Evolutionary conservation across 768 basidiomycete genomes (phyloP), one percentile per base, ranked within the genome.

Genomic region (Amanita exitialis): DNA sequence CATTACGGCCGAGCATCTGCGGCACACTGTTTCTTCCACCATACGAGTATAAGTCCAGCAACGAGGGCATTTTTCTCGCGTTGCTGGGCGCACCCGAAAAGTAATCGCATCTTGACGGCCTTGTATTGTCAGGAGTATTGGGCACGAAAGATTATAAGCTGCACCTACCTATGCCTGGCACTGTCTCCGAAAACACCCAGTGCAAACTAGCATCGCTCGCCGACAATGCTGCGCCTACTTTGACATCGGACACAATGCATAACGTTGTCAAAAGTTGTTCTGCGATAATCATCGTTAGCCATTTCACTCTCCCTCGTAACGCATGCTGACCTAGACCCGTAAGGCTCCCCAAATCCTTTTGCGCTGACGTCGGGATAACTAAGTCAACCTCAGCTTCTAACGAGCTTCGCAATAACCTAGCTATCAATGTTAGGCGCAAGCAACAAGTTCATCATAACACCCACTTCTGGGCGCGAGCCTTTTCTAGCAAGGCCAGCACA

Each of bases 1-100:
- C 27, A 69, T 35, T 20, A 66, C 66, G 6, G 55, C 56, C 35
- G 48, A 56, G 54, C 93, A 96, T 57, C 93, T 75, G 16, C 53
- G 53, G 65, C 93, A 95, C 9, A 94, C 63, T 8, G 62, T 61
- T 15, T 81, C 74, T 10, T 70, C 63, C 36, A 69, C 62, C 9
- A 62, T 57, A 12, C 83, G 73, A 2, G 80, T 82, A 61, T 75
- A 85, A 5, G 80, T 84, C 92, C 94, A 96, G 64, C 95, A 98
- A 13, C 94, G 78, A 20, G 92, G 89, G 62, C 95, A 98, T 63
- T 95, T 94, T 18, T 69, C 60, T 47, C 66, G 54, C 3, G 64
- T 67, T 9, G 90, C 78, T 13, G 88, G 84, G 15, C 73, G 71
- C n/a, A 88, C 69, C 12, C 76, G 73, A 48, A 90, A 66, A 0